Evolutionary conservation across 805 yeast species (phyloP).

Genomic region (Torulaspora microellipsoides): DNA sequence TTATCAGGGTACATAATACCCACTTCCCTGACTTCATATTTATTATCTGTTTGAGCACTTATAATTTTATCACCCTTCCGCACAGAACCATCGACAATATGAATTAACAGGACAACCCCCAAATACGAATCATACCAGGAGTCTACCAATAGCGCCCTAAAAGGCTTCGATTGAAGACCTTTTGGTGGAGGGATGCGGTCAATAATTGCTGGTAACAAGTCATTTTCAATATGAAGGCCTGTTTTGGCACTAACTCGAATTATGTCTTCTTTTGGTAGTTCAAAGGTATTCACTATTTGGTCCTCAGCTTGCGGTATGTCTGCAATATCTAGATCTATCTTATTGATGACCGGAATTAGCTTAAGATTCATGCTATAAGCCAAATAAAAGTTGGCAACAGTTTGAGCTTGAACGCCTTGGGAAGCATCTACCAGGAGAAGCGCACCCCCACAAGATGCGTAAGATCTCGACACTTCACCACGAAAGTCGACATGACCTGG

Average conservation of each 20-base stretch:
- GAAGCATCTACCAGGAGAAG: conserved; percentile 85
- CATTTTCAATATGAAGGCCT: conserved; percentile 65
- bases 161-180: conserved; percentile 58
- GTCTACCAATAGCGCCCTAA: conserved; percentile 64
- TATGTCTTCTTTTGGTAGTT: conserved; percentile 66
- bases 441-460: conserved; percentile 96
- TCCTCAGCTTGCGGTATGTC: conserved; percentile 75
- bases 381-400: conserved; percentile 92
- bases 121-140: conserved; percentile 95
- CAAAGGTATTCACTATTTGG: conserved; percentile 83
- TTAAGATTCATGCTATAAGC: conserved; percentile 83
- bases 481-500: conserved; percentile 98
- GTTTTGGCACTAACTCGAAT: conserved; percentile 89
- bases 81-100: conserved; percentile 78
- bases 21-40: conserved; percentile 85
- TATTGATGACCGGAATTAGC: conserved; percentile 84
- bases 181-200: conserved; percentile 76
- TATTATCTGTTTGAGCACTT: conserved; percentile 70
- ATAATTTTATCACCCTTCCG: conserved; percentile 69
- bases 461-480: conserved; percentile 81
- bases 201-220: conserved; percentile 75
- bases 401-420: conserved; percentile 96
- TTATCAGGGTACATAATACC: conserved; percentile 96
- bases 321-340: conserved; percentile 79
- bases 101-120: conserved; percentile 83